Evolutionary conservation across 2,329 filamentous ascomycete species (phyloP).

Genomic region (Dryadomyces quercivorus): DNA sequence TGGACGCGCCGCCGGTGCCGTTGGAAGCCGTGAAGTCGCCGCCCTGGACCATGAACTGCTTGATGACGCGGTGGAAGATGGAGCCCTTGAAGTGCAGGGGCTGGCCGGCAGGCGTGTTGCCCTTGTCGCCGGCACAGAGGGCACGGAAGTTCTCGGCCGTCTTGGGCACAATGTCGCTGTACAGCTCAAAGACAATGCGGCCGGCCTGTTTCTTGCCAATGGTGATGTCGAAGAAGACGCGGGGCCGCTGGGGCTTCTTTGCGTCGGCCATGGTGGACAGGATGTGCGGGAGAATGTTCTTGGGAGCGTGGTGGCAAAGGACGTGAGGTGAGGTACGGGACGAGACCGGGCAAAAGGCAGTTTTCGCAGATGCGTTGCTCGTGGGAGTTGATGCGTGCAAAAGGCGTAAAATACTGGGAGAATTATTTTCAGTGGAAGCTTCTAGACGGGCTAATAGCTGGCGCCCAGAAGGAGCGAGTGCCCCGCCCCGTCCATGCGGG

Average conservation of each 20-base stretch:
- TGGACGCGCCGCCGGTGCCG: conserved; percentile 90
- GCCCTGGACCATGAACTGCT: conserved; percentile 97
- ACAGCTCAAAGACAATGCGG: conserved; percentile 78
- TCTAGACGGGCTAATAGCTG: neutral
- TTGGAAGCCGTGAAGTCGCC: conserved; percentile 94
- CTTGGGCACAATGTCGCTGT: conserved; percentile 69
- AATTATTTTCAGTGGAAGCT: neutral
- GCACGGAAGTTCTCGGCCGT: conserved; percentile 94
- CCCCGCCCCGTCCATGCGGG: neutral
- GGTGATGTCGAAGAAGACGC: conserved; percentile 88
- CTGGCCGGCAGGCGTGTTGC: conserved; percentile 66
- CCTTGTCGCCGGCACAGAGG: conserved; percentile 92
- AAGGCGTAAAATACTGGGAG: neutral
- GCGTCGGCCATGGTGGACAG: conserved; percentile 23
- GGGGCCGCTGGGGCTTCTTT: conserved; percentile 47
- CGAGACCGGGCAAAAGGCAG: no score
- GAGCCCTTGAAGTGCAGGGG: conserved; percentile 89
- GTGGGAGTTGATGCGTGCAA: neutral
- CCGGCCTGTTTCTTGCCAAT: conserved; percentile 64
- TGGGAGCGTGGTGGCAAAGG: neutral
- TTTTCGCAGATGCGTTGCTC: neutral
- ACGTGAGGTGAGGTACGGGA: neutral
- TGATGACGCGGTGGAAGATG: conserved; percentile 91
- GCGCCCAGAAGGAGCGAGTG: neutral
- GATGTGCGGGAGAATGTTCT: neutral